These are phyloP conservation scores for Ilyonectria robusta DNA, from an alignment of 2,329 filamentous ascomycete species.

Conservation along the genomic window DNA sequence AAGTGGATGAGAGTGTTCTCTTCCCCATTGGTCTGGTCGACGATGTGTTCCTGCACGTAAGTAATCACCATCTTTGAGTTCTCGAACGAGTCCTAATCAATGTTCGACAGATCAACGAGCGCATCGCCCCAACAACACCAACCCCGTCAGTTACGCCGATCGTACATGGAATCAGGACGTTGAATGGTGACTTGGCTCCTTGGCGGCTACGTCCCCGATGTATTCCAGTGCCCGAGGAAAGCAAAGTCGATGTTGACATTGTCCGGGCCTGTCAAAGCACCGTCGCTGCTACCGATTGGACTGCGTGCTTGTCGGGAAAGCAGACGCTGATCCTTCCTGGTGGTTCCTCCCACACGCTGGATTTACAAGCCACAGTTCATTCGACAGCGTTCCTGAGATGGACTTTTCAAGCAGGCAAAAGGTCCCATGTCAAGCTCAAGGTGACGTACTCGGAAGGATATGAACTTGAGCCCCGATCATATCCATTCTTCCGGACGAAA, in stretches of 20 bases:
- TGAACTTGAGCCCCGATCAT: slow-evolving; percentile 29
- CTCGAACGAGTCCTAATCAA: not conserved
- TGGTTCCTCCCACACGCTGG: slow-evolving; percentile 16
- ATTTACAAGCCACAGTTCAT: slow-evolving; percentile 31
- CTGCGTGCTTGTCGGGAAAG: slow-evolving; percentile 7
- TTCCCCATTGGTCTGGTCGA: slow-evolving; percentile 28
- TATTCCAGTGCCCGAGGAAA: slow-evolving; percentile 32
- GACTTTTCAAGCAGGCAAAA: slow-evolving; percentile 15
- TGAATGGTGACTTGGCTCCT: slow-evolving; percentile 33
- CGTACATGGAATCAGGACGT: slow-evolving; percentile 24
- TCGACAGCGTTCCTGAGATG: slow-evolving; percentile 32
- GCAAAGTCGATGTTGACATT: slow-evolving; percentile 3
- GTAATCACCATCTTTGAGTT: not conserved
- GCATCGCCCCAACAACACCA: not conserved
- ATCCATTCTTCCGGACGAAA: slow-evolving; percentile 36
- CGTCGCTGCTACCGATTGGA: slow-evolving; percentile 6
- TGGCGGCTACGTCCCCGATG: slow-evolving; percentile 31
- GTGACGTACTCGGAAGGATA: slow-evolving; percentile 36
- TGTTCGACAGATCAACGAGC: slow-evolving; percentile 25
- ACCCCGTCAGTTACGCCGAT: slow-evolving; percentile 8
- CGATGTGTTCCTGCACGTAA: slow-evolving; percentile 33
- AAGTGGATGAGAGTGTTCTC: slow-evolving; percentile 22
- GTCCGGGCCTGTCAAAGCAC: slow-evolving; percentile 7
- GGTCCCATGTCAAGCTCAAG: slow-evolving; percentile 20
- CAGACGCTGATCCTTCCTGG: slow-evolving; percentile 8